These are phyloP conservation scores for Triadica sebifera DNA, from an alignment of 345 rosid species.

Conservation along the genomic window DNA sequence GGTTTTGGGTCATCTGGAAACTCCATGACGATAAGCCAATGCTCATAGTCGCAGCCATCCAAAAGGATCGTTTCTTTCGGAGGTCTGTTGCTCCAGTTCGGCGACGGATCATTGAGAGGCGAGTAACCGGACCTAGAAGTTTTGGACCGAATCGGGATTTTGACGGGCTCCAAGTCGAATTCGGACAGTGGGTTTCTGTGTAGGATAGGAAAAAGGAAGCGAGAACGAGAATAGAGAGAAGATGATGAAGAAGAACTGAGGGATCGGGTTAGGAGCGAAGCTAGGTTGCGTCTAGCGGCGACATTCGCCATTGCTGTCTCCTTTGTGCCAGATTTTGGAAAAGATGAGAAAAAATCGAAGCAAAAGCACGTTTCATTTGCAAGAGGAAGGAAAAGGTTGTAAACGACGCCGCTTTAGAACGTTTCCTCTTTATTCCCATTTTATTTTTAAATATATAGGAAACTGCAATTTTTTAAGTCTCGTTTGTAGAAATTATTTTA, in stretches of 20 bases:
- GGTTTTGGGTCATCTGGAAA: constrained; percentile 73
- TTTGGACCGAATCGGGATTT: constrained; percentile 47
- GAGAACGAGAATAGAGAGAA: constrained; percentile 44
- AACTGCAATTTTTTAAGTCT: too few relatives aligned
- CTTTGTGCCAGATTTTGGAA: too few relatives aligned
- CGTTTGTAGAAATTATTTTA: too few relatives aligned
- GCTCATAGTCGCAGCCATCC: constrained; percentile 93
- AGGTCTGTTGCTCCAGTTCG: constrained; percentile 90
- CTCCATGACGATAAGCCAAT: constrained; percentile 96
- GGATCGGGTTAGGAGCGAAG: constrained; percentile 38
- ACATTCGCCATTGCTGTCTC: constrained; percentile 51
- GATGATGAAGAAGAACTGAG: constrained; percentile 34
- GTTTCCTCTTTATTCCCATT: too few relatives aligned
- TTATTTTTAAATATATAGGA: too few relatives aligned
- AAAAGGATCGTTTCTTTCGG: constrained; percentile 89
- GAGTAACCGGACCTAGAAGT: constrained; percentile 76
- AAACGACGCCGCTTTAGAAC: too few relatives aligned
- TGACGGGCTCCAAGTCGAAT: constrained; percentile 29
- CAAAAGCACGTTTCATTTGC: too few relatives aligned
- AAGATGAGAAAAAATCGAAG: too few relatives aligned
- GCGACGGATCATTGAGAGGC: constrained; percentile 86
- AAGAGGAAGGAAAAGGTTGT: too few relatives aligned
- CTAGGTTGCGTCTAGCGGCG: constrained; percentile 50
- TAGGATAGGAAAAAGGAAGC: constrained; percentile 45
- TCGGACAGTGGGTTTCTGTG: constrained; percentile 27